These are phyloP conservation scores for Cadophora sp. DNA, from an alignment of 2,329 filamentous ascomycete genomes.

Conservation along the genomic window DNA sequence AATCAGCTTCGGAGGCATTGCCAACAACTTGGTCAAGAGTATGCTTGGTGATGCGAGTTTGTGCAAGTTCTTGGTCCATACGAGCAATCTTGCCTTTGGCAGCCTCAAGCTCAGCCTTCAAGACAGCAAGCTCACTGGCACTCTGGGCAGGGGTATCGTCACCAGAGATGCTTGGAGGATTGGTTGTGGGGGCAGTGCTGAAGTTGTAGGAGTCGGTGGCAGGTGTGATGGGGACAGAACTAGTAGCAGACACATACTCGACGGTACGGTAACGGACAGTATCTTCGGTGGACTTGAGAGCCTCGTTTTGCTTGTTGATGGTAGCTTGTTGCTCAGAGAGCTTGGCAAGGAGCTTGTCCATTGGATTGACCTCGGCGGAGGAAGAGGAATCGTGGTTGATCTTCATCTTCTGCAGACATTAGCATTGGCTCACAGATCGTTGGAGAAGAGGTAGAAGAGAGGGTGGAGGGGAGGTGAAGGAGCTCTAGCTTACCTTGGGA, in stretches of 20 bases:
- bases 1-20: conserved; percentile 54
- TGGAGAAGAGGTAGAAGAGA: neutral
- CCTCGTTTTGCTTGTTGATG: conserved; percentile 65
- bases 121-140: conserved; percentile 67
- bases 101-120: conserved; percentile 75
- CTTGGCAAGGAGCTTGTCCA: conserved; percentile 77
- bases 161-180: conserved; percentile 58
- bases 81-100: conserved; percentile 74
- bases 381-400: conserved; percentile 52
- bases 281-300: conserved; percentile 50
- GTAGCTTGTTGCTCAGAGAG: conserved; percentile 73
- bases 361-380: conserved; percentile 54
- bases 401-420: conserved; percentile 55
- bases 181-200: conserved; percentile 55
- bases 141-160: conserved; percentile 44
- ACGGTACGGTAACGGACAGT: conserved; percentile 42
- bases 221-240: conserved; percentile 68
- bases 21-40: conserved; percentile 63
- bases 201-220: conserved; percentile 60
- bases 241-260: conserved; percentile 58
- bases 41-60: conserved; percentile 65
- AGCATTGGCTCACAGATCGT: conserved; percentile 26
- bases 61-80: conserved; percentile 74
- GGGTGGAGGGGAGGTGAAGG: neutral
- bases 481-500: conserved; percentile 54